These are phyloP conservation scores for Parsonsia alboflavescens DNA, from an alignment of 257 asterid species.

Conservation along the genomic window DNA sequence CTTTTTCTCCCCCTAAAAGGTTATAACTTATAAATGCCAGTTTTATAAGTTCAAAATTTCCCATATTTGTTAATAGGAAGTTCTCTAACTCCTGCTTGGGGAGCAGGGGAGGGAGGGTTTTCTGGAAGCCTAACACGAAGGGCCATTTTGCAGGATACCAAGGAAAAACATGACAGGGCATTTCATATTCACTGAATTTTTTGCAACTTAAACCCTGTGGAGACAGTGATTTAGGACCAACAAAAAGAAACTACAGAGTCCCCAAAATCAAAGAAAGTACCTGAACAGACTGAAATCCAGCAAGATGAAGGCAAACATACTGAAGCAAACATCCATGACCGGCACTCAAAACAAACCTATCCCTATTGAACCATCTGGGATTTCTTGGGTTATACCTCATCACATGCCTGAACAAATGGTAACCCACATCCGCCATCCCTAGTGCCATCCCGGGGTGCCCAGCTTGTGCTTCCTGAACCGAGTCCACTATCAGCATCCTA, in stretches of 20 bases:
- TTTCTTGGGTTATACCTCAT: conserved; percentile 34
- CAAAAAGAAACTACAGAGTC: background rate
- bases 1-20: background rate
- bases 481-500: conserved; percentile 48
- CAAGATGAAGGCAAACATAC: conserved; percentile 59
- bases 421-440: conserved; percentile 46
- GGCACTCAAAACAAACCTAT: conserved; percentile 54
- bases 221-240: background rate
- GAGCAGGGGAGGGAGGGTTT: background rate
- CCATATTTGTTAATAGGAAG: background rate
- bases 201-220: background rate
- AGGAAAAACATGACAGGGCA: background rate
- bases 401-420: conserved; percentile 39
- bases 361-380: conserved; percentile 50
- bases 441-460: conserved; percentile 67
- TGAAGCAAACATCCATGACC: conserved; percentile 61
- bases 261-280: conserved; percentile 16
- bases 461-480: conserved; percentile 42
- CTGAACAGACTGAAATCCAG: conserved; percentile 50
- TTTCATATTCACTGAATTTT: background rate
- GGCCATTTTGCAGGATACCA: background rate
- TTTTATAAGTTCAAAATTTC: background rate
- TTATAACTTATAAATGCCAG: too few species aligned
- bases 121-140: background rate
- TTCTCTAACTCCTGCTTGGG: background rate